A percentile compares a stretch with the other conserved stretches of the same genome.
These are phyloP conservation scores for Leccinum disarticulatum DNA, from an alignment of 768 basidiomycete genomes.

Conservation along the genomic window DNA sequence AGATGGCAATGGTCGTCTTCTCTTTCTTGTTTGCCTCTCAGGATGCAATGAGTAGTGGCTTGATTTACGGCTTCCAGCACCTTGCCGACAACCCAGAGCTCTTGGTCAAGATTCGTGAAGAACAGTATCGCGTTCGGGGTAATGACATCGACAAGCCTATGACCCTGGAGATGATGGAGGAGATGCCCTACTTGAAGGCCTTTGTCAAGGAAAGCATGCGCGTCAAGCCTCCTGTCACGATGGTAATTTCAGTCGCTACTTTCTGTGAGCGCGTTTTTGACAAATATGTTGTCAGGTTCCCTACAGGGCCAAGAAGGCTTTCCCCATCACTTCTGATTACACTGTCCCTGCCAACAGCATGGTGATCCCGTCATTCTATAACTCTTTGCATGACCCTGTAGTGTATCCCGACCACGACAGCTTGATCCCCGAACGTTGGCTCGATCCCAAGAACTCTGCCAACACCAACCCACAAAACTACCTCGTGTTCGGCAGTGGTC, in stretches of 20 bases:
- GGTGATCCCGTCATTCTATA: slow-evolving; percentile 93
- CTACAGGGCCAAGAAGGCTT: slow-evolving; percentile 85
- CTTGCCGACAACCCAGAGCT: slow-evolving; percentile 90
- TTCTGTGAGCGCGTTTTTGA: slow-evolving; percentile 7
- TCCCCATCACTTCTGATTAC: slow-evolving; percentile 91
- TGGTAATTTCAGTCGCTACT: slow-evolving; percentile 52
- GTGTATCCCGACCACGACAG: slow-evolving; percentile 85
- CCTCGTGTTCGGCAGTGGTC: slow-evolving; percentile 92
- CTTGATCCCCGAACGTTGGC: slow-evolving; percentile 90
- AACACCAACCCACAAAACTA: slow-evolving; percentile 91
- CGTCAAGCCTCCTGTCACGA: slow-evolving; percentile 90
- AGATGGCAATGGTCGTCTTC: slow-evolving; percentile 97
- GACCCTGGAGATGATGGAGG: slow-evolving; percentile 85
- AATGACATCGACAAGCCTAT: slow-evolving; percentile 75
- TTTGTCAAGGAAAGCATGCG: slow-evolving; percentile 93
- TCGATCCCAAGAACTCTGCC: slow-evolving; percentile 76
- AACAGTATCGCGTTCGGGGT: slow-evolving; percentile 81
- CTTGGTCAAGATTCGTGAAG: slow-evolving; percentile 83
- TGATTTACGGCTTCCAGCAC: slow-evolving; percentile 97
- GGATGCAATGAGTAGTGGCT: slow-evolving; percentile 97
- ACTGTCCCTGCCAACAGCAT: slow-evolving; percentile 89
- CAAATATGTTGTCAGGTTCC: slow-evolving; percentile 62
- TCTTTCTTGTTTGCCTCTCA: slow-evolving; percentile 96
- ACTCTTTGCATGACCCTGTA: slow-evolving; percentile 85
- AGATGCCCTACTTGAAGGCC: slow-evolving; percentile 91